Base-by-base conservation (phyloP, 768 basidiomycete genomes). In the Strobilomyces confusus region DNA sequence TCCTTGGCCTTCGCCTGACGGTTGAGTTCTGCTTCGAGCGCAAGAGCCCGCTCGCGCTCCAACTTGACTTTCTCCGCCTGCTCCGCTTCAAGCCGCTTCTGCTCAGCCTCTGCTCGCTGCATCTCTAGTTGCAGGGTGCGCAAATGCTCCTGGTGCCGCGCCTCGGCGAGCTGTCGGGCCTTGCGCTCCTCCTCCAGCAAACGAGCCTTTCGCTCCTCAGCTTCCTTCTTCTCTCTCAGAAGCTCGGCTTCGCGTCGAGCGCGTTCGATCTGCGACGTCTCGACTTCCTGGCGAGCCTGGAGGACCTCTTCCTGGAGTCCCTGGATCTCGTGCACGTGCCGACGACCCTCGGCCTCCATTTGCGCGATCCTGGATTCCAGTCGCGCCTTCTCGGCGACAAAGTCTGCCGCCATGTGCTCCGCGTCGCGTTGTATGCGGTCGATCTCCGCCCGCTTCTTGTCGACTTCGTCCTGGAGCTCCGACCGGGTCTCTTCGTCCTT, bases 401-500 rank as follows among this genome's bases (percentile, higher is more conserved):
- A 78, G 26, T 72, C 68, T 13, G 73, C 65, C 0, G 68, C 74
- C 59, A 80, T 67, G n/a, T 67, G 73, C 41, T 69, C 58, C 2
- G 77, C 66, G 33, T 79, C 75, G 25, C 49, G 55, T 43, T 73
- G 73, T 25, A 79, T 69, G 32, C 76, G 68, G 14, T 64, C 61
- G 56, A 80, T 76, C 52, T 79, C 77, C n/a, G 64, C 60, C 56
- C 76, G 71, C 30, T 78, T 70, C 49, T 65, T 75, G 55, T 67
- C 69, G 22, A 72, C 71, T 58, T 77, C 80, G 1, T 70, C 61
- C 48, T 77, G 75, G 32, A 81, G 68, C 58, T 80, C 79, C 44
- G 57, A 54, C 42, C 67, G 67, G 12, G 75, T 74, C 62, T 78
- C 78, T 48, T 77, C 77, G 56, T 80, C 79, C 54, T 78, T 75